A percentile compares a stretch with the other conserved stretches of the same genome.
These are phyloP conservation scores for Candida sp. DNA, from an alignment of 1,139 yeast genomes.

Conservation along the genomic window DNA sequence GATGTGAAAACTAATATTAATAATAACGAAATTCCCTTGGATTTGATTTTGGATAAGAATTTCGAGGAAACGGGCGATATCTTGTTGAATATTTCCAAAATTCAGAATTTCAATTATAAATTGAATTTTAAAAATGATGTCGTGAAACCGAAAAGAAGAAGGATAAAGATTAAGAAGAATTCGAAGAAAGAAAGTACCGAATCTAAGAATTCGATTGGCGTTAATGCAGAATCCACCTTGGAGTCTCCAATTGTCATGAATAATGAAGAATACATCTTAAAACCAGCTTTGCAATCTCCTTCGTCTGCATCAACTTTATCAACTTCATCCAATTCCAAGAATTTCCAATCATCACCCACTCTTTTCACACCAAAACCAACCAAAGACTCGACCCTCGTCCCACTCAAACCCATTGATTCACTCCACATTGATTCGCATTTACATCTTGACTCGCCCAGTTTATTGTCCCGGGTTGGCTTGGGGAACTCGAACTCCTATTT, in stretches of 20 bases:
- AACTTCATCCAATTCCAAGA: no score
- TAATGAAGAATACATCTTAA: no score
- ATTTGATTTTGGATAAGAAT: constrained; percentile 23
- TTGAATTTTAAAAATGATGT: constrained; percentile 20
- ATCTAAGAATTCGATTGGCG: no score
- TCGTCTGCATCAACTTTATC: no score
- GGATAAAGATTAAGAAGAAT: constrained; percentile 24
- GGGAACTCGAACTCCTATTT: constrained; percentile 34
- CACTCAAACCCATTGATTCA: not conserved
- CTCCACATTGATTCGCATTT: not conserved
- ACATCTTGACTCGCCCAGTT: constrained; percentile 8
- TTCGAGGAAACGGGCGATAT: constrained; percentile 33
- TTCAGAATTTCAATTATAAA: constrained; percentile 42
- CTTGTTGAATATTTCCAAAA: constrained; percentile 42
- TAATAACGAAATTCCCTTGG: constrained; percentile 38
- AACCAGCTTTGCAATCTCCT: no score
- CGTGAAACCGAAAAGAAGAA: constrained; percentile 47
- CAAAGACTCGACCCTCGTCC: not conserved
- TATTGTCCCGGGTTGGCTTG: constrained; percentile 32
- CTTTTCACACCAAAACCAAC: constrained; percentile 4
- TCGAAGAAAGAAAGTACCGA: constrained; percentile 1
- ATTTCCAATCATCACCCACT: not conserved
- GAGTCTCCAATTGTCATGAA: no score
- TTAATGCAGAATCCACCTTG: no score
- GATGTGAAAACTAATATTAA: constrained; percentile 6